Evolutionary conservation across 169 alveolate species (phyloP).

Genomic region (Blepharisma undulans): DNA sequence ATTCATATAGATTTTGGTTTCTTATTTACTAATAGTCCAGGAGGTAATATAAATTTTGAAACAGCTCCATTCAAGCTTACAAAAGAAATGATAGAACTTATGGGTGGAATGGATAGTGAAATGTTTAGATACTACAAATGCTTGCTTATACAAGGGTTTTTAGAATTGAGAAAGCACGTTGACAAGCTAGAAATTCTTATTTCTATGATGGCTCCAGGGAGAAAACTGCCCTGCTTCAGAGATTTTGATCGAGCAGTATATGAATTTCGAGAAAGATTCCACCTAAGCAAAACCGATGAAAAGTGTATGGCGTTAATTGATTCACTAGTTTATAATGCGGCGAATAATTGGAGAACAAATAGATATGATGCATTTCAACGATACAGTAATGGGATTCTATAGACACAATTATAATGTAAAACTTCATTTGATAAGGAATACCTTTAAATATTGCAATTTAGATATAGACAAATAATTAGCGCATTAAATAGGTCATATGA

Average conservation of each 20-base stretch:
- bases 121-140: constrained; percentile 8
- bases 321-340: background rate
- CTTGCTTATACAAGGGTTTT: constrained; percentile 32
- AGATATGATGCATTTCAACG: constrained; percentile 26
- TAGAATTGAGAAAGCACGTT: constrained; percentile 28
- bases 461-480: too few species aligned
- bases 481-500: background rate
- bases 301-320: background rate
- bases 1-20: constrained; percentile 98
- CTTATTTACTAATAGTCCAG: constrained; percentile 95
- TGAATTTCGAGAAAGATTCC: constrained; percentile 6
- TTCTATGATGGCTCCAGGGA: background rate
- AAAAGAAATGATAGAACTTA: constrained; percentile 93
- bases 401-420: background rate
- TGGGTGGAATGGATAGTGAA: constrained; percentile 81
- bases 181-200: background rate
- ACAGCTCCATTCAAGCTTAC: constrained; percentile 96
- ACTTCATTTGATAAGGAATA: background rate
- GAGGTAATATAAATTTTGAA: constrained; percentile 94
- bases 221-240: background rate
- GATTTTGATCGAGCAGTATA: constrained; percentile 4
- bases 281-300: background rate
- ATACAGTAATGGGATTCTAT: constrained; percentile 13
- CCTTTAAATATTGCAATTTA: too few species aligned
- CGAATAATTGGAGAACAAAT: constrained; percentile 30